Evolutionary conservation across 441 rosid species (phyloP).

Genomic region (Eruca vesicaria): DNA sequence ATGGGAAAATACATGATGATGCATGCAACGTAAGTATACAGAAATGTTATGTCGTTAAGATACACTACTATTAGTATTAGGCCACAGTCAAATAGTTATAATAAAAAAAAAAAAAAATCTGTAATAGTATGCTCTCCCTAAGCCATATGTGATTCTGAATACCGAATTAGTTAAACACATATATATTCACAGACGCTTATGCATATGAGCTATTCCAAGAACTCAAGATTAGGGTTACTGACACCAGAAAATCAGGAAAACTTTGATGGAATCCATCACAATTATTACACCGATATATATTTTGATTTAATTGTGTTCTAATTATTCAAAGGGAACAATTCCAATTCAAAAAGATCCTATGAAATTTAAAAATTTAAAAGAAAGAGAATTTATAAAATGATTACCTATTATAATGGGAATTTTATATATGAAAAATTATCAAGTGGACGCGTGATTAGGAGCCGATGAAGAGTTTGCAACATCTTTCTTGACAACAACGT

Average conservation of each 20-base stretch:
- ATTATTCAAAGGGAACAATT: slow-evolving; percentile 9
- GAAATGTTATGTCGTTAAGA: background rate
- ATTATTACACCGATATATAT: slow-evolving; percentile 5
- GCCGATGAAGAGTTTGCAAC: slow-evolving; percentile 31
- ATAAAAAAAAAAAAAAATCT: background rate
- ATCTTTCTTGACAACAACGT: slow-evolving; percentile 25
- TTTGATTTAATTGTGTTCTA: background rate
- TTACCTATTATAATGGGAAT: slow-evolving; percentile 30
- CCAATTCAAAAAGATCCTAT: background rate
- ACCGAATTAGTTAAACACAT: background rate
- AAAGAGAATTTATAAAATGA: slow-evolving; percentile 10
- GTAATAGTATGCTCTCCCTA: background rate
- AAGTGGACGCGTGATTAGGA: slow-evolving; percentile 24
- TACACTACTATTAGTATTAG: background rate
- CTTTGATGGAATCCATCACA: slow-evolving; percentile 9
- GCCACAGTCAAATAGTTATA: background rate
- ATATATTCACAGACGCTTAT: background rate
- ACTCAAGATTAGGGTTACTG: background rate
- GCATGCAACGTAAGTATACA: slow-evolving; percentile 22
- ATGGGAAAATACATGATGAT: background rate
- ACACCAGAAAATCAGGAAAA: background rate
- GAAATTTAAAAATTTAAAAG: background rate
- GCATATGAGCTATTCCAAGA: background rate
- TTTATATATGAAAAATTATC: slow-evolving; percentile 7
- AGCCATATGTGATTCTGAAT: background rate